Base-by-base conservation (phyloP, 768 basidiomycete genomes). In the Collybiopsis luxurians region DNA sequence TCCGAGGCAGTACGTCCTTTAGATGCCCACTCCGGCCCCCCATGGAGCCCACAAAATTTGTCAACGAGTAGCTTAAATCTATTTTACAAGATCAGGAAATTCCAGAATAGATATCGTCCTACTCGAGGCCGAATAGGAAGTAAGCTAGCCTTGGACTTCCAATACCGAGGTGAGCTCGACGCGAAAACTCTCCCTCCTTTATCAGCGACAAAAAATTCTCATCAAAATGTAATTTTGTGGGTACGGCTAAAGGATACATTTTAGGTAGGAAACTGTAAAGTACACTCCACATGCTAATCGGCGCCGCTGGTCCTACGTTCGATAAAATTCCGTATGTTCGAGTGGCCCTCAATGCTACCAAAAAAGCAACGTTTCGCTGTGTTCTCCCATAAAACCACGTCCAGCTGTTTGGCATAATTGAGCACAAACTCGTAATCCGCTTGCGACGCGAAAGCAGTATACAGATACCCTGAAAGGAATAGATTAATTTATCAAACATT, bases 401-500 rank as follows among this genome's bases (percentile, higher is more conserved):
- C 85, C 38, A 95, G 73, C 69, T 93, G 83, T 65, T 81, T 85
- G 34, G 95, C 94, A 61, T 97, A 95, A 61, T 88, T 82, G 34
- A 90, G 74, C 6, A 95, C 92, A 60, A 90, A 84, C 59, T 92
- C 87, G 69, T 92, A 96, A 73, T 96, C 94, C 26, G 85, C 86
- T 67, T 87, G 84, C 17, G 92, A 90, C 24, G 87, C 83, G 69
- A 97, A 97, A 46, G 86, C 85, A 40, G 85, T 93, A 73, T 95
- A 97, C 39, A 97, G 82, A 68, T 87, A 93, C 38, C 92, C 93
- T 92, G 71, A 13, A 49, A 54, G 36, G 57, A 56, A 54, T 12
- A 1, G 23, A 52, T 50, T 49, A 39, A 31, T 49, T 39, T 59
- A 66, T 64, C 55, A 55, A 50, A 61, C 59, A 63, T 60, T 52